Conservation (phyloP, 495 filamentous ascomycete species). For the Rostrohypoxylon terebratum region DNA sequence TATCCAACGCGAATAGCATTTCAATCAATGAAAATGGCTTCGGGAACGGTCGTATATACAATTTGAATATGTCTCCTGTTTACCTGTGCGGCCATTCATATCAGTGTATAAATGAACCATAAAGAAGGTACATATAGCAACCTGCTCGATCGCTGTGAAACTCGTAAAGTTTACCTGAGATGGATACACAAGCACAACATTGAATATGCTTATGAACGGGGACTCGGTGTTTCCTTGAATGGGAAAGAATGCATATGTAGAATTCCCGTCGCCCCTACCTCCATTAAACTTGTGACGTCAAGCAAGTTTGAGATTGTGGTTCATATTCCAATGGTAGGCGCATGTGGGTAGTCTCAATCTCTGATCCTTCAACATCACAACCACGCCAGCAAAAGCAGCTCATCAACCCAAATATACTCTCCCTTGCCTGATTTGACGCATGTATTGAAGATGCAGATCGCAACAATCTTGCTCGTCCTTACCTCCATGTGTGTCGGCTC, state of each 20-base stretch:
- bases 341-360: neutral
- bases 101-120: neutral
- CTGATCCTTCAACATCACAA: neutral
- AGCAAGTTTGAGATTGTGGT: neutral
- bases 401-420: neutral
- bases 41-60: too few relatives aligned
- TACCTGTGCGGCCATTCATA: neutral
- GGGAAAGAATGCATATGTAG: neutral
- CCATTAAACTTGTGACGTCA: neutral
- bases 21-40: too few relatives aligned
- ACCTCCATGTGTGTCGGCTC: neutral
- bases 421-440: neutral
- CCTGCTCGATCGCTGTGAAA: neutral
- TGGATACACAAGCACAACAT: neutral
- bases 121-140: neutral
- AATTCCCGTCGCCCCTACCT: neutral
- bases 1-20: neutral
- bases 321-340: neutral
- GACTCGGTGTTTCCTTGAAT: neutral
- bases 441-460: conserved; percentile 18
- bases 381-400: neutral
- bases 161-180: neutral
- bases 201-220: neutral
- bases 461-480: neutral
- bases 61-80: too few relatives aligned